Evolutionary conservation across 768 basidiomycete species (phyloP), one percentile per base, ranked within the genome.

Genomic region (Leccinellum albellum): DNA sequence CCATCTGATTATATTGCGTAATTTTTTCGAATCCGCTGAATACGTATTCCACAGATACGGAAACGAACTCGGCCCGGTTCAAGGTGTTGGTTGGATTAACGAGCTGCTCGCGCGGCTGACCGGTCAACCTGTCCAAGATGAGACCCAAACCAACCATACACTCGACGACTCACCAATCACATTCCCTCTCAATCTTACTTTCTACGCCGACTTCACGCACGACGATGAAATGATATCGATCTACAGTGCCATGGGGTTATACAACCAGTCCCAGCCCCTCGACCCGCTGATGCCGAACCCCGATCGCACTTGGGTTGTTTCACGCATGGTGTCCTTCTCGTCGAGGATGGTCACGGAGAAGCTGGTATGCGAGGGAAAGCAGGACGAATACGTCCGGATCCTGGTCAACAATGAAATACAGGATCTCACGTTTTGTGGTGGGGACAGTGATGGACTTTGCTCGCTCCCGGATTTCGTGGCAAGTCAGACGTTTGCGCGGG

Each of bases 31-130:
- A 32, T 32, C 31, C 2, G 31, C 31, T 32, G 10, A 32, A 32
- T 12, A 32, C 31, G 31, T 10, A 32, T 32, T 32, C 31, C 12
- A 23, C n/a, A 87, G 87, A 24, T 82, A 88, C 56, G 89, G 89
- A 10, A 80, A 84, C 54, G 62, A 67, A 1, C 77, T 90, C 0
- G 89, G 89, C 0, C 83, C 73, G 2, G 84, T 91, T 6, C 89
- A 90, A 68, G 90, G 89, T 24, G 86, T 93, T 3, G 93, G 91
- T 3, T 94, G 88, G 70, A 75, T 89, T 65, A 93, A 93, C 68
- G 94, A 94, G 73, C 82, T 95, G 23, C 73, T 94, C 23, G 89
- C 91, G 1, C 82, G 92, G 9, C 78, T 94, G 46, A 89, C 87
- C 0, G 77, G 77, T 17, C 69, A 68, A 14, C 80, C 84, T 1